Evolutionary conservation across 164 flowering plant genomes (phyloP).

Genomic region (Buxus sempervirens): DNA sequence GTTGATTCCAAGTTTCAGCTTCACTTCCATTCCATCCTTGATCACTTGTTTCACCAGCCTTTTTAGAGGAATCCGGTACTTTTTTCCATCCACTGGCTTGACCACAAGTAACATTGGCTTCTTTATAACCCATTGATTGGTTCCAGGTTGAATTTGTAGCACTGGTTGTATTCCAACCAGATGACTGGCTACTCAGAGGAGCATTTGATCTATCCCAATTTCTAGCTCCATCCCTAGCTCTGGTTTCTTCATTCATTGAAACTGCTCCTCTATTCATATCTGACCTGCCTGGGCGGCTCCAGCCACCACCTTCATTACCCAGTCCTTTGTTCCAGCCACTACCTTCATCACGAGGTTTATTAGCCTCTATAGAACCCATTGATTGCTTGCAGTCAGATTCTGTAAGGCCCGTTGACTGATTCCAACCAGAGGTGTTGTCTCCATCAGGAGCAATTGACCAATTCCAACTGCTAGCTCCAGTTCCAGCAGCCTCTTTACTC

Average conservation of each 20-base stretch:
- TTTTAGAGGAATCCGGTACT: conserved; percentile 12
- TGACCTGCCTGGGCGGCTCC: conserved; percentile 16
- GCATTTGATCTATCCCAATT: not conserved
- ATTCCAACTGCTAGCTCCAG: not conserved
- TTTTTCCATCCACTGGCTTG: conserved; percentile 18
- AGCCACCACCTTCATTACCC: not conserved
- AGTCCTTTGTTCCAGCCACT: conserved; percentile 8
- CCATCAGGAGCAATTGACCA: not conserved
- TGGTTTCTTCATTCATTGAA: not conserved
- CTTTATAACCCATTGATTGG: conserved; percentile 5
- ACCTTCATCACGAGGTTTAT: not conserved
- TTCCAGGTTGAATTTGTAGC: not conserved
- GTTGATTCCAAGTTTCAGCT: not conserved
- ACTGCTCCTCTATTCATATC: conserved; percentile 4
- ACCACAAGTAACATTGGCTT: conserved; percentile 2
- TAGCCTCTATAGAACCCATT: not conserved
- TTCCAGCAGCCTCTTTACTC: not conserved
- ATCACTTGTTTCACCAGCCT: conserved; percentile 4
- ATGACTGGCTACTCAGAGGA: not conserved
- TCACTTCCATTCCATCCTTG: not conserved
- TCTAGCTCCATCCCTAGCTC: not conserved
- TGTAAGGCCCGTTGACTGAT: not conserved
- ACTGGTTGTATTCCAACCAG: not conserved
- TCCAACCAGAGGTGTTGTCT: not conserved
- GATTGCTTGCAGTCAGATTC: not conserved